Percentiles rank a stretch among this genome's conserved stretches.
These are phyloP conservation scores for Musa schizocarpa DNA, from an alignment of 176 grass and related monocot species.

Conservation along the genomic window DNA sequence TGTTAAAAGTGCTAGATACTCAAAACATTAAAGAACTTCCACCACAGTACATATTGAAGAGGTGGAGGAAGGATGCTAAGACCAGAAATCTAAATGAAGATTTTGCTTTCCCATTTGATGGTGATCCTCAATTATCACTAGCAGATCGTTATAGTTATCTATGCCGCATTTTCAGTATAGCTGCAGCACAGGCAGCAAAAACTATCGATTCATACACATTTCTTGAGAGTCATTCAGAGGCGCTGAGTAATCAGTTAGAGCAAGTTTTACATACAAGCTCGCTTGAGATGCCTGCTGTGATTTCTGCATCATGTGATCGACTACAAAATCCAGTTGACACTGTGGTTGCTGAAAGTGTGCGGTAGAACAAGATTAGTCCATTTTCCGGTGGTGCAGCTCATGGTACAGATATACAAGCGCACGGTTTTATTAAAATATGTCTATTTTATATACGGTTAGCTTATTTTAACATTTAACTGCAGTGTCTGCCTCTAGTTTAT, in stretches of 20 bases:
- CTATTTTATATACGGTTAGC: not conserved
- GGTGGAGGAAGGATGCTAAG: conserved; percentile 25
- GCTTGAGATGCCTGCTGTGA: not conserved
- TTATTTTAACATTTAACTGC: not conserved
- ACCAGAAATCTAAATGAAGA: not conserved
- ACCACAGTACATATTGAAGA: conserved; percentile 13
- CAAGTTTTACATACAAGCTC: not conserved
- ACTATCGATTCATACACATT: not conserved
- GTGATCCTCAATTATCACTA: not conserved
- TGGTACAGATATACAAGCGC: not conserved
- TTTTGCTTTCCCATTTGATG: not conserved
- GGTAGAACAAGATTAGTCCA: not conserved
- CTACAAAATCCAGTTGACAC: conserved; percentile 10
- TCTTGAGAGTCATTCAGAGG: not conserved
- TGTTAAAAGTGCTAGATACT: conserved; percentile 15
- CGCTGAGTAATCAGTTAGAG: not conserved
- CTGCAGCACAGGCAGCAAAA: conserved; percentile 1
- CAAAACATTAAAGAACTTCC: conserved; percentile 19
- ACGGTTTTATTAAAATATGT: not conserved
- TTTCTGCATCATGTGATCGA: not conserved
- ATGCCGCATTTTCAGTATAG: conserved; percentile 13
- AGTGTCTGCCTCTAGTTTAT: not conserved
- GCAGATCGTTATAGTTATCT: not conserved
- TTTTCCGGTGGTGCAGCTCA: not conserved
- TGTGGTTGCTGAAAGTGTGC: not conserved